Conservation (phyloP, 495 filamentous ascomycete species). For the Lindgomyces ingoldianus region DNA sequence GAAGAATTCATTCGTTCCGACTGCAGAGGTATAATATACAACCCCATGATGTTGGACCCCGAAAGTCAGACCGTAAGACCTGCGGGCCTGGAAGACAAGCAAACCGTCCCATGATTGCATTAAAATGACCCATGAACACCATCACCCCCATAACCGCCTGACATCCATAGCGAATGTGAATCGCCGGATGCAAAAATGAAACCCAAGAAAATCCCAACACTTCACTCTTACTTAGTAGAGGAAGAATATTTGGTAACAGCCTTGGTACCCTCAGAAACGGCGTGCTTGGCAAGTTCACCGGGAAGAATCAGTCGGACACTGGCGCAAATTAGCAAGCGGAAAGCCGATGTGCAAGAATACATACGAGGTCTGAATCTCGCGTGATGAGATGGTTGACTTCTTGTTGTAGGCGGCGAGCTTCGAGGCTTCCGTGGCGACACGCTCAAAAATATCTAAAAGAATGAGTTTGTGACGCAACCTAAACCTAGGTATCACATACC, state of each 20-base stretch:
- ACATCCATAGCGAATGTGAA: constrained; percentile 30
- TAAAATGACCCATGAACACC: constrained; percentile 46
- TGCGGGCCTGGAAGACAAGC: constrained; percentile 32
- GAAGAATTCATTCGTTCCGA: constrained; percentile 36
- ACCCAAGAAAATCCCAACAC: constrained; percentile 27
- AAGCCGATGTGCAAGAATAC: constrained; percentile 36
- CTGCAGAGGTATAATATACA: constrained; percentile 41
- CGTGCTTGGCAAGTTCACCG: constrained; percentile 98
- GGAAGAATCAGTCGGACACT: constrained; percentile 94
- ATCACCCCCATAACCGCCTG: constrained; percentile 36
- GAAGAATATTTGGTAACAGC: constrained; percentile 99
- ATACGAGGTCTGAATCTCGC: constrained; percentile 97
- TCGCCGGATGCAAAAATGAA: constrained; percentile 29
- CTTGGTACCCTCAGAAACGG: constrained; percentile 99
- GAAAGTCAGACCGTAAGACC: constrained; percentile 32
- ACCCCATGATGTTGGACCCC: constrained; percentile 27
- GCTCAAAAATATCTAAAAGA: constrained; percentile 91
- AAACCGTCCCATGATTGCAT: constrained; percentile 49
- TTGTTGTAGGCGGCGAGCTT: constrained; percentile 99
- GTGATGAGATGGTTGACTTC: constrained; percentile 99
- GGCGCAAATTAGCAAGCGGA: constrained; percentile 15
- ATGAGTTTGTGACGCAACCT: not conserved
- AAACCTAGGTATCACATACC: constrained; percentile 59
- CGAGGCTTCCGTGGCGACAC: constrained; percentile 96
- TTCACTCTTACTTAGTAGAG: constrained; percentile 80